These are phyloP conservation scores for Colletotrichum australisinense DNA, from an alignment of 2,329 filamentous ascomycete genomes.

Conservation along the genomic window DNA sequence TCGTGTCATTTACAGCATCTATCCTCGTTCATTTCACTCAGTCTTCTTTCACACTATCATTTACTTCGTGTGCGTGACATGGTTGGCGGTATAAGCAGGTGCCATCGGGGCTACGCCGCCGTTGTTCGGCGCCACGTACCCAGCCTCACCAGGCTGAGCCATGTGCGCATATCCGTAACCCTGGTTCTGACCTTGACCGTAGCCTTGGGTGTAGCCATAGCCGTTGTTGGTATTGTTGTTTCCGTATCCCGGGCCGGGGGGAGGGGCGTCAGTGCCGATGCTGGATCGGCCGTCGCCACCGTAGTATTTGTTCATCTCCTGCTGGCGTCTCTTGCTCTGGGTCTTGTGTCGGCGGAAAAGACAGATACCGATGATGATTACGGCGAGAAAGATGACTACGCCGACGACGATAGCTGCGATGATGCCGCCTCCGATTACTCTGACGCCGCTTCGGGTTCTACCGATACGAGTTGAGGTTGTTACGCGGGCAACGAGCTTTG, in stretches of 20 bases:
- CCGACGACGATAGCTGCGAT: conserved; percentile 27
- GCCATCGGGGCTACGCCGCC: conserved; percentile 4
- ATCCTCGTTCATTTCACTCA: background rate
- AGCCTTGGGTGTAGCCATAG: background rate
- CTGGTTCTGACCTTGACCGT: conserved; percentile 14
- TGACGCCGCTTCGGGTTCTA: background rate
- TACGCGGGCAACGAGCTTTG: background rate
- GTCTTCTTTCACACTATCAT: background rate
- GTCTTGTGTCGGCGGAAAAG: conserved; percentile 17
- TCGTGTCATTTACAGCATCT: background rate
- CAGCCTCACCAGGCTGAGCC: conserved; percentile 11
- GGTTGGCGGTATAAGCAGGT: conserved; percentile 13
- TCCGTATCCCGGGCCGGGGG: background rate
- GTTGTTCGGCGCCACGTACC: conserved; percentile 3
- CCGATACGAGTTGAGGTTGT: background rate
- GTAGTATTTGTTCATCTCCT: conserved; percentile 31
- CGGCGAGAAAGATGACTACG: background rate
- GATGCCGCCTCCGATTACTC: conserved; percentile 13
- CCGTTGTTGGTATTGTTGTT: background rate
- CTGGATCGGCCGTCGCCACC: conserved; percentile 27
- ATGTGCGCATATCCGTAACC: conserved; percentile 28
- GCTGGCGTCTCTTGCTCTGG: background rate
- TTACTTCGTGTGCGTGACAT: conserved; percentile 9
- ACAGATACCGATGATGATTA: background rate
- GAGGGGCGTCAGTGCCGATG: conserved; percentile 13